Evolutionary conservation across 805 yeast species (phyloP), one percentile per base, ranked within the genome.

Genomic region (Starmerella ratchasimensis): DNA sequence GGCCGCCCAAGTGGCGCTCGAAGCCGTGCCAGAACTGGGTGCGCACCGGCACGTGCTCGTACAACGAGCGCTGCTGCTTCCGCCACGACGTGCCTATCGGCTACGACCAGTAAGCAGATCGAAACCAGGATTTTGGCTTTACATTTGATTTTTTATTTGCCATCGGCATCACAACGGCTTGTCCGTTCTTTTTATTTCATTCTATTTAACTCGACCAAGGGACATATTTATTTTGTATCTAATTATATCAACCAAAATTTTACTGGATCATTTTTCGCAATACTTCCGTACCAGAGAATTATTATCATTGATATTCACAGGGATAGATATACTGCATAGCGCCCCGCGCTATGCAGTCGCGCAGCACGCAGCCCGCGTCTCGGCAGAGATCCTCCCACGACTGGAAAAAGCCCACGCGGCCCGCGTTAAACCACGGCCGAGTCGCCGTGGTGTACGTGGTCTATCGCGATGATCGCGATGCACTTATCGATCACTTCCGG

Each of bases 21-120:
- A 84, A 84, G 61, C 80, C 86, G 13, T 84, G 96, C 63, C 78
- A 75, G 45, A 84, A 84, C 57, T 84, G 94, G 94, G 54, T 73
- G 17, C 77, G 76, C 53, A 69, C 68, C 31, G 95, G 95, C 11
- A 62, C 70, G 32, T 84, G 96, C 56, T 72, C 93, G 28, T 84
- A 84, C 60, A 94, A 94, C 20, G 80, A 72, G 56, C 71, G 96
- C 53, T 84, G 96, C 58, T 82, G 94, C 54, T 84, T 86, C 65
- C 81, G 78, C 54, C 96, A 84, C 59, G 63, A 59, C 42, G 41
- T 48, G 36, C 51, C 51, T 15, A 33, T 43, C 19, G 46, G 46
- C 28, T 36, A 37, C 34, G 34, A 29, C 31, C 41, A 37, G n/a
- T n/a, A n/a, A n/a, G 37, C 34, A 28, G 30, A 26, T 22, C 28